Base-by-base conservation (phyloP, 305 asterid species). In the Fraxinus floribunda region DNA sequence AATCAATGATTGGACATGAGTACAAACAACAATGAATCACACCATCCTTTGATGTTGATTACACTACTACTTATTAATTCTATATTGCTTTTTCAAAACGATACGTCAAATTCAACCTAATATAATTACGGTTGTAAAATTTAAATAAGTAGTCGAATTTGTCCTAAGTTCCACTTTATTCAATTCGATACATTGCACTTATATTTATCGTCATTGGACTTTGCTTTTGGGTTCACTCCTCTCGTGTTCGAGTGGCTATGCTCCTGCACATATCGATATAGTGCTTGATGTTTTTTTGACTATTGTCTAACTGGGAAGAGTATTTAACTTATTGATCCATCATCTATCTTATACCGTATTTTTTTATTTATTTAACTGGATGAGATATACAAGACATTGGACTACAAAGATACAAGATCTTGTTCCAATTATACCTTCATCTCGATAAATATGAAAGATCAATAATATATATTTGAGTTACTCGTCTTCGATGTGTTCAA, bases 1-100 rank as follows among this genome's bases (percentile, higher is more conserved):
- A 13, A 49, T 7, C 79, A 57, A 64, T 85, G 88, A 88, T 86
- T 82, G 79, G 91, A 90, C 88, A 55, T 60, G 60, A 86, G 86
- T 86, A 85, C 90, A 87, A 89, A 86, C 78, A 80, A 70, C 46
- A 68, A 79, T 41, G 72, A 72, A 78, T 82, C 84, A 82, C 78
- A 74, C 87, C 38, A 81, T 84, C 86, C 80, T 32, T 35, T 22
- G 81, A 72, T 39, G 71, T 73, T 84, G 88, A 85, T 84, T 82
- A 84, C 85, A 87, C 83, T 87, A 84, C 79, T 80, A 82, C 83
- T 82, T 82, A 24, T 71, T 49, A 36, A 22, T 44, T 46, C 30
- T 62, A 24, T 60, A 75, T 75, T 30, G 75, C 68, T 57, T 76
- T 24, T 36, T 22, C 35, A 1, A 57, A 5, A 24, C 7, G n/a